A percentile compares a stretch with the other conserved stretches of the same genome.
Conservation (phyloP, 108 stramenopile genomes). For the Fistulifera pelliculosa region DNA sequence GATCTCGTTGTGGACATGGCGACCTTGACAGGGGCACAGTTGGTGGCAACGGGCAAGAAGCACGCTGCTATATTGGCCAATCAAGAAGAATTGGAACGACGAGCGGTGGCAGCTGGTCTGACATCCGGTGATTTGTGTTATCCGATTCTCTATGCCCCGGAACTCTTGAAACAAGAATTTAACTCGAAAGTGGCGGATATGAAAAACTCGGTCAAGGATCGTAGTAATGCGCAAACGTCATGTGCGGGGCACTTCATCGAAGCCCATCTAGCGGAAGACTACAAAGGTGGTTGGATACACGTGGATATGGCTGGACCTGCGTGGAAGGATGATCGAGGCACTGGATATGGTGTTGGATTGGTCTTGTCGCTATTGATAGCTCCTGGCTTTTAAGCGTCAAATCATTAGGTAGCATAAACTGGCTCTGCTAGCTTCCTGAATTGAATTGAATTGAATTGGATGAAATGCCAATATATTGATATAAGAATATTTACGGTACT, state of each 20-base stretch:
- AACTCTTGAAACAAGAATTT: conserved; percentile 74
- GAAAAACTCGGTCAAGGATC: conserved; percentile 83
- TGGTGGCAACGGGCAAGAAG: conserved; percentile 73
- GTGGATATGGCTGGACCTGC: conserved; percentile 81
- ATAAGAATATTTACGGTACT: too few species aligned
- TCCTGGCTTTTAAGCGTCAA: conserved; percentile 1
- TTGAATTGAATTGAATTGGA: too few species aligned
- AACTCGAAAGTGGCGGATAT: conserved; percentile 78
- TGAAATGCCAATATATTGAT: too few species aligned
- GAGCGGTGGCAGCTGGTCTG: conserved; percentile 35
- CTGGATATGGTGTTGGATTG: conserved; percentile 80
- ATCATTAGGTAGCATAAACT: too few species aligned
- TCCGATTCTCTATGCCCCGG: conserved; percentile 74
- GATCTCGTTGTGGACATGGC: conserved; percentile 81
- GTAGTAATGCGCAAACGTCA: conserved; percentile 77
- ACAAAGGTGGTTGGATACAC: conserved; percentile 77
- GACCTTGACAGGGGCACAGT: conserved; percentile 83
- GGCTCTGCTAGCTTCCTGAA: too few species aligned
- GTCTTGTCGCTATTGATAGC: conserved; percentile 23
- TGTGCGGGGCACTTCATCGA: conserved; percentile 91
- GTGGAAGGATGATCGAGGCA: conserved; percentile 43
- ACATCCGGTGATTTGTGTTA: conserved; percentile 63
- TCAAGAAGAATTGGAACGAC: conserved; percentile 51
- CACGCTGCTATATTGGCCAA: conserved; percentile 74
- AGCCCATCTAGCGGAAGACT: conserved; percentile 45